Evolutionary conservation across 345 rosid species (phyloP), one percentile per base, ranked within the genome.

Genomic region (Firmiana major): DNA sequence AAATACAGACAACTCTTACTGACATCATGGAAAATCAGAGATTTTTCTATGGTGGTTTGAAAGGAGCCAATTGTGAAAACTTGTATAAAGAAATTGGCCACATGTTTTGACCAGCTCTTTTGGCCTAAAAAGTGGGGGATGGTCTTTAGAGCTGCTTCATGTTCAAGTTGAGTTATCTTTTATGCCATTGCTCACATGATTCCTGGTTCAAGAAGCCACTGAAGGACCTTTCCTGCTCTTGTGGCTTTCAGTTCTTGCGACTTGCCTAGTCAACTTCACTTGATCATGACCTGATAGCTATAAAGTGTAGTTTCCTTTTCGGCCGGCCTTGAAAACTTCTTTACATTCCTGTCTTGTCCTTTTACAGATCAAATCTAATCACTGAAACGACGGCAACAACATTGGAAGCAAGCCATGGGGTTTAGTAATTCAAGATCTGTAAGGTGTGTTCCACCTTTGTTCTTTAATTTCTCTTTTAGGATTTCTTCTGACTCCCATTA

Each of bases 401-500:
- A 75, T 70, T 15, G 26, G 58, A 75, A 43, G 22, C 24, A 74
- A 75, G 38, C 66, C 59, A 85, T 85, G 86, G 89, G 80, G 62
- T 86, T 45, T 81, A 78, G 71, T 45, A 77, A 85, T 79, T 83
- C 94, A 79, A 90, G 92, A 89, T 89, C 93, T 73, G 91, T 89
- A 34, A 94, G 98, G 97, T 94, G 70, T 59, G 87, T 76, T 58
- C 4, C 53, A 34, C 68, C 67, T 78, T 19, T 42, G n/a, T 72
- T 80, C 59, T 70, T 75, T 63, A 21, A 58, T 68, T 6, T 46
- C 15, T 51, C 36, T 57, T 7, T 51, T 72, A 51, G n/a, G 22
- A 53, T 53, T 53, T 53, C 57, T 53, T 53, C 12, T 6, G 34
- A 64, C 7, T 24, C 36, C 13, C 6, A 26, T 6, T 17, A 42